Evolutionary conservation across 2,329 filamentous ascomycete species (phyloP).

Genomic region (Tetracladium maxilliforme): DNA sequence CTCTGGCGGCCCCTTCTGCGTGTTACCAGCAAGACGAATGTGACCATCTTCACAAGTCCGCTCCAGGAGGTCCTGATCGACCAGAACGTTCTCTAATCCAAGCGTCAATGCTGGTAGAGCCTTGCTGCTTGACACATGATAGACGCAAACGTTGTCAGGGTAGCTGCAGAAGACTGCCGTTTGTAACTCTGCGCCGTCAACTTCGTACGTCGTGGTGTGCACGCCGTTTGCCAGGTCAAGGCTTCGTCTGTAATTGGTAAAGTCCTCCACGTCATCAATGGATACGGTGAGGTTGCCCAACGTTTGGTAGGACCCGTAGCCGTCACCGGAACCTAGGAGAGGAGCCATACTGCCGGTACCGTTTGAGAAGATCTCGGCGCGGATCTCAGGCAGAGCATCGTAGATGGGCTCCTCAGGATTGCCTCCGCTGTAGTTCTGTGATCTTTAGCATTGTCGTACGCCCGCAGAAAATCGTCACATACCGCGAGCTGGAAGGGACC

Average conservation of each 20-base stretch:
- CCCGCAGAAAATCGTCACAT: too few species aligned
- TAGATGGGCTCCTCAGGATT: conserved; percentile 22
- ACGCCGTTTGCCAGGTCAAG: conserved; percentile 28
- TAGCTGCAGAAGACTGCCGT: conserved; percentile 27
- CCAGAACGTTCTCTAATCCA: conserved; percentile 23
- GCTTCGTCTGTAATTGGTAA: conserved; percentile 20
- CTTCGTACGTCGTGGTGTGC: conserved; percentile 18
- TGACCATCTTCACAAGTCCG: conserved; percentile 16
- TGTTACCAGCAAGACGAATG: conserved; percentile 18
- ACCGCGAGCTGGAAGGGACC: conserved; percentile 29
- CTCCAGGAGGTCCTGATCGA: conserved; percentile 12
- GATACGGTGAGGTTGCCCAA: conserved; percentile 28
- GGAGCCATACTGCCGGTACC: conserved; percentile 26
- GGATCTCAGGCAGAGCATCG: conserved; percentile 21
- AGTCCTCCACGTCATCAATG: conserved; percentile 15
- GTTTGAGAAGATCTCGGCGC: conserved; percentile 30
- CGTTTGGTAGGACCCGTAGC: conserved; percentile 30
- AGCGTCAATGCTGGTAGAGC: conserved; percentile 24
- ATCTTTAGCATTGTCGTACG: conserved; percentile 1
- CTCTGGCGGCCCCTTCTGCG: conserved; percentile 21
- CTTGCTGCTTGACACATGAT: conserved; percentile 8
- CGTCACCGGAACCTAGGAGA: conserved; percentile 20
- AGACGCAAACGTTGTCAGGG: conserved; percentile 19
- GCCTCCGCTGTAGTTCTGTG: conserved; percentile 28
- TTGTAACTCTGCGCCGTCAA: conserved; percentile 13